Evolutionary conservation across 2,329 filamentous ascomycete species (phyloP).

Genomic region (Alternaria alternata): DNA sequence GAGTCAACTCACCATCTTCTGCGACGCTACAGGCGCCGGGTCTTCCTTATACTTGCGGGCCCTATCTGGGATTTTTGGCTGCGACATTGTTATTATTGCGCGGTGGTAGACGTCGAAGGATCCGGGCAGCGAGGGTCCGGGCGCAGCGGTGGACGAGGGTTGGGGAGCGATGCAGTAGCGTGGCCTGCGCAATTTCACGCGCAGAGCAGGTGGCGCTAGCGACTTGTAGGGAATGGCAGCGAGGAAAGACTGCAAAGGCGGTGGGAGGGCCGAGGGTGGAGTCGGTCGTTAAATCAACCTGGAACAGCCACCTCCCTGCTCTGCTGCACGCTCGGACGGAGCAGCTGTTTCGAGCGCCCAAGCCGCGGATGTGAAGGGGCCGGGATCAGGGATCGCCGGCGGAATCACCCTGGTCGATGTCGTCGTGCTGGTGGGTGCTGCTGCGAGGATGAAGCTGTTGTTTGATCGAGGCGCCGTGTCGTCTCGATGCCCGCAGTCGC

Average conservation of each 20-base stretch:
- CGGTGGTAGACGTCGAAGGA: constrained; percentile 43
- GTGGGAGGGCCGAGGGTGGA: constrained; percentile 38
- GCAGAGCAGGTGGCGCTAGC: constrained; percentile 27
- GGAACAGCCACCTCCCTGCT: constrained; percentile 48
- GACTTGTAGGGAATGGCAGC: constrained; percentile 17
- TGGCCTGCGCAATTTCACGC: constrained; percentile 50
- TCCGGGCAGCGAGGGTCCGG: constrained; percentile 44
- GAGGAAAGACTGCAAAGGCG: constrained; percentile 22
- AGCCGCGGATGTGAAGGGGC: constrained; percentile 37
- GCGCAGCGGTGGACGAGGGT: constrained; percentile 40
- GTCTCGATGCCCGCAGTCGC: constrained; percentile 5
- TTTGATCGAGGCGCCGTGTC: not conserved
- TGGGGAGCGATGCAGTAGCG: constrained; percentile 46
- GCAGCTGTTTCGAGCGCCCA: constrained; percentile 36
- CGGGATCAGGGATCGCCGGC: constrained; percentile 40
- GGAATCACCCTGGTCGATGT: constrained; percentile 7
- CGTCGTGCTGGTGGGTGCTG: not conserved
- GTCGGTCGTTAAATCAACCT: constrained; percentile 50
- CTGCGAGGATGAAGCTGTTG: not conserved
- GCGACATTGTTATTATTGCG: constrained; percentile 54
- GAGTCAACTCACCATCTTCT: constrained; percentile 54
- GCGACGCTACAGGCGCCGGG: constrained; percentile 55
- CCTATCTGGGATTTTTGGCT: constrained; percentile 52
- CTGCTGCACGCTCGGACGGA: constrained; percentile 40
- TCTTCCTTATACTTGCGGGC: constrained; percentile 56